Conservation (phyloP, 345 rosid species). For the Draba incana region DNA sequence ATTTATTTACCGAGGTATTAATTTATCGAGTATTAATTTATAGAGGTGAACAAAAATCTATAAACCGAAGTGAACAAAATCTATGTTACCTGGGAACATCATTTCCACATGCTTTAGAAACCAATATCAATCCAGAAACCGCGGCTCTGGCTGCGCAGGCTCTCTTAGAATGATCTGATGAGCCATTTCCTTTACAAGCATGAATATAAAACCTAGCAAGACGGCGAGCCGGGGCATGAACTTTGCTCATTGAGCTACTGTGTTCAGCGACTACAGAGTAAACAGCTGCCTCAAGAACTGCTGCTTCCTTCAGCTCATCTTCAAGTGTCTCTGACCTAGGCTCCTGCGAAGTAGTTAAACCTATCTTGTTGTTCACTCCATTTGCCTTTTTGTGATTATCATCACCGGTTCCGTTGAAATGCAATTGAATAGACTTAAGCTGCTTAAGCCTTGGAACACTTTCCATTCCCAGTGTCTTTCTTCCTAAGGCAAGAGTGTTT, state of each 20-base stretch:
- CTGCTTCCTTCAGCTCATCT: slow-evolving; percentile 93
- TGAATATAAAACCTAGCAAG: slow-evolving; percentile 86
- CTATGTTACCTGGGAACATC: slow-evolving; percentile 71
- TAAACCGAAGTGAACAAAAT: too few relatives aligned
- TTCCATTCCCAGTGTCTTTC: slow-evolving; percentile 51
- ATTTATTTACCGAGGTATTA: too few relatives aligned
- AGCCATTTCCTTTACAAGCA: slow-evolving; percentile 55
- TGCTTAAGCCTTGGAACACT: slow-evolving; percentile 57
- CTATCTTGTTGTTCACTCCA: slow-evolving; percentile 30
- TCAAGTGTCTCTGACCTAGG: slow-evolving; percentile 62
- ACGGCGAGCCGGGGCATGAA: slow-evolving; percentile 90
- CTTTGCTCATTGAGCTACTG: slow-evolving; percentile 79
- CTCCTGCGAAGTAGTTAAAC: slow-evolving; percentile 45
- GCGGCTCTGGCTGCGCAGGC: slow-evolving; percentile 75
- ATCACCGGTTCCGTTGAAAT: slow-evolving; percentile 45
- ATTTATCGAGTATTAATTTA: too few relatives aligned
- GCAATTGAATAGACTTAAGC: slow-evolving; percentile 59
- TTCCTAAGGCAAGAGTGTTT: slow-evolving; percentile 53
- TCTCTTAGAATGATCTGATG: slow-evolving; percentile 48
- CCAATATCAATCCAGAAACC: slow-evolving; percentile 81
- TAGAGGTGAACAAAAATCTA: too few relatives aligned
- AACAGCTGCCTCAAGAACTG: slow-evolving; percentile 80
- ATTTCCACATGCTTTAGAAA: slow-evolving; percentile 92
- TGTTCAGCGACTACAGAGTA: slow-evolving; percentile 93
- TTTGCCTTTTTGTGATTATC: slow-evolving; percentile 37